Percentiles rank a stretch among this genome's conserved stretches.
phyloP scores from a whole-genome alignment of 2,329 filamentous ascomycete genomes.

The Sporothrix brasiliensis region DNA sequence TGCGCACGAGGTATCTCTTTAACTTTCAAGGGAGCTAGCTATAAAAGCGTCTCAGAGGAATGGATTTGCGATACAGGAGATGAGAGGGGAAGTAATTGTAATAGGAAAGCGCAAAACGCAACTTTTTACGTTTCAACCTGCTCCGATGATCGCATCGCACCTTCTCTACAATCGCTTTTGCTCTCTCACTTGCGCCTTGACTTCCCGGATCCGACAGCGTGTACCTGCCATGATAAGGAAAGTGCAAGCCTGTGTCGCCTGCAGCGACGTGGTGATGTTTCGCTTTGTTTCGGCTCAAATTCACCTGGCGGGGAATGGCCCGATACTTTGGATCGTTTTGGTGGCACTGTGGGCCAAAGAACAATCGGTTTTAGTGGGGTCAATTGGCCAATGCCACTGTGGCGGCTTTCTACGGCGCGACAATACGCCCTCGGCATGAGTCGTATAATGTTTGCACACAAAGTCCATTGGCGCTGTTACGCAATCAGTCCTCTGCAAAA shows the following conservation, averaged over 20 bases:
- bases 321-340: not conserved
- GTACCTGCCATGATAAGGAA: constrained; percentile 28
- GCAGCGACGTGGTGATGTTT: constrained; percentile 22
- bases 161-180: not conserved
- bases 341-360: not conserved
- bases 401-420: constrained; percentile 3
- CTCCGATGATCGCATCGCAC: constrained; percentile 29
- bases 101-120: constrained; percentile 18
- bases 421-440: constrained; percentile 25
- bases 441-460: not conserved
- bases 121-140: constrained; percentile 10
- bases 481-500: not conserved
- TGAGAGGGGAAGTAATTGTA: not conserved
- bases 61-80: not conserved
- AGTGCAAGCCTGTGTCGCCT: not conserved
- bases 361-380: not conserved
- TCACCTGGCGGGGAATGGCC: not conserved
- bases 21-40: not conserved
- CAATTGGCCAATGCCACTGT: constrained; percentile 22
- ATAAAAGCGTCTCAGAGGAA: constrained; percentile 14
- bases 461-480: not conserved
- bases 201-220: constrained; percentile 5
- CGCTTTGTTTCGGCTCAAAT: constrained; percentile 41
- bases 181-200: not conserved
- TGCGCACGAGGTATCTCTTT: not conserved